Base-by-base conservation (phyloP, 2,329 filamentous ascomycete species). In the Alternaria incomplexa region DNA sequence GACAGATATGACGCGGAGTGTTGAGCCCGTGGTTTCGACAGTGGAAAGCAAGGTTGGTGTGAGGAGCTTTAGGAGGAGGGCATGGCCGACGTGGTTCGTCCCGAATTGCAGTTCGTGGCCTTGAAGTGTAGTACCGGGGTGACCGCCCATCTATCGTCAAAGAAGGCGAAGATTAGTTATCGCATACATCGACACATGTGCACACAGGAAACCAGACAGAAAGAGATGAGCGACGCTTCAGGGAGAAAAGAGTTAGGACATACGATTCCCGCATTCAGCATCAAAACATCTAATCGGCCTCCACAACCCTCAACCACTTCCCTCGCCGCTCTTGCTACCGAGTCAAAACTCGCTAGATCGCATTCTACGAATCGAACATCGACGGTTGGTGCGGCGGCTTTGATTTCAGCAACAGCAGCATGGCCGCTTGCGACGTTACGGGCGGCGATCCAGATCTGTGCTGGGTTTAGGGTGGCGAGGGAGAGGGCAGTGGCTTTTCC, bases 371-470 rank as follows among this genome's bases (percentile, higher is more conserved):
- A 40, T 17, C 36, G 36, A 40, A 40, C 15, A 3, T 40, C 36
- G 36, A 40, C 2, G n/a, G 36, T 0, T 2, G 13, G 23, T 1
- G 13, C 23, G 0, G 3, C 5, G 1, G 12, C 12, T 25, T 25
- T 23, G 1, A 46, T 13, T 1, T 46, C 20, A 23, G 44, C 12
- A 0, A 46, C 20, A 2, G 44, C 7, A 10, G 44, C 22, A 5
- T 46, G 7, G 12, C 20, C 44, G 8, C 8, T 7, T 25, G 11
- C 4, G 12, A 46, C 4, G 12, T 46, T 23, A 2, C 36, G 36
- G 0, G 8, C 36, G 0, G 36, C 36, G 44, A 46, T 3, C 12
- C 20, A 46, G 12, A 23, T 2, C 5, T 46, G 44, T 15, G 44
- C 44, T 46, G 44, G 44, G 22, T 15, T 46, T 9, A 13, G 13